Evolutionary conservation across 306 rosid species (phyloP).

Genomic region (Medicago truncatula): DNA sequence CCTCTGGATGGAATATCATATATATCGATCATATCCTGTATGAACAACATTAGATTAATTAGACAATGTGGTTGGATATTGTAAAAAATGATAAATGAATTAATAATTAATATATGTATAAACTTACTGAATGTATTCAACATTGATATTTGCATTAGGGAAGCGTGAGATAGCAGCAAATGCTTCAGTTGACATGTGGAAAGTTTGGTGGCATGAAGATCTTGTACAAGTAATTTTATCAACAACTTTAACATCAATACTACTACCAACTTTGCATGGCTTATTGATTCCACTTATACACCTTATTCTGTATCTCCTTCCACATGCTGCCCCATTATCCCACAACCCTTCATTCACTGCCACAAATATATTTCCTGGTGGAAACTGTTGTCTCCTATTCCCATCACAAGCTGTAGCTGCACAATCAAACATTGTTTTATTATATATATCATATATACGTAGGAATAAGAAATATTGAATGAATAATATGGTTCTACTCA

Average conservation of each 20-base stretch:
- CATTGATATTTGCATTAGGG: slow-evolving; percentile 51
- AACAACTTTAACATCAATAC: slow-evolving; percentile 68
- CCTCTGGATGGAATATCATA: slow-evolving; percentile 14
- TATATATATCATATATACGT: no score
- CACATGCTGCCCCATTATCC: slow-evolving; percentile 88
- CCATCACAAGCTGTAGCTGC: slow-evolving; percentile 70
- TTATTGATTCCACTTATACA: slow-evolving; percentile 66
- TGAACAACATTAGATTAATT: not conserved
- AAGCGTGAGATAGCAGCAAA: slow-evolving; percentile 60
- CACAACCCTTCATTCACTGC: slow-evolving; percentile 75
- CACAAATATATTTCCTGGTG: slow-evolving; percentile 54
- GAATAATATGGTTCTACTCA: slow-evolving; percentile 34
- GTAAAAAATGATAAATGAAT: not conserved
- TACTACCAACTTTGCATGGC: slow-evolving; percentile 65
- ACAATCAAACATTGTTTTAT: no score
- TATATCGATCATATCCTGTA: no score
- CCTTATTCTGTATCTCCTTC: slow-evolving; percentile 68
- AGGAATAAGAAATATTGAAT: no score
- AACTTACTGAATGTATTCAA: slow-evolving; percentile 67
- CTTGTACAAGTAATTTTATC: slow-evolving; percentile 43
- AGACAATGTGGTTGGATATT: not conserved
- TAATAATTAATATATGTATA: not conserved
- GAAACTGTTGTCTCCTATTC: slow-evolving; percentile 51
- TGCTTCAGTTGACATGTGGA: slow-evolving; percentile 60
- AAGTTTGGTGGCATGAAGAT: slow-evolving; percentile 56